phyloP scores from a whole-genome alignment of 768 basidiomycete species.

The Pleurotus salmoneostramineus region DNA sequence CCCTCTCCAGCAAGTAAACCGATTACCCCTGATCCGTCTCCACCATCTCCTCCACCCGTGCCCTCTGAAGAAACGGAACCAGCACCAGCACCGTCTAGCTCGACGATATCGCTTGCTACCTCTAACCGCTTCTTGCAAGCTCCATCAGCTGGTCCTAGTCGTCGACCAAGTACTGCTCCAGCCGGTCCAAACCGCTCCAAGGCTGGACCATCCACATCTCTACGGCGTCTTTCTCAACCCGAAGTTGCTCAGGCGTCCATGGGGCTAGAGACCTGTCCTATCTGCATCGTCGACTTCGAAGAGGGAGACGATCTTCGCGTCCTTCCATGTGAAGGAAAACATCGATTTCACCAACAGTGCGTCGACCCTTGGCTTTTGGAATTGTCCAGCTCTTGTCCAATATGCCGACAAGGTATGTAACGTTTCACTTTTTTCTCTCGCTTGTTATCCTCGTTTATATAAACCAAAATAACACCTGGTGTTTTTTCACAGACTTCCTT shows the following conservation, averaged over 20 bases:
- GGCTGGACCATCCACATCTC: conserved; percentile 7
- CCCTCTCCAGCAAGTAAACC: neutral
- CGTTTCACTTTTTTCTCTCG: neutral
- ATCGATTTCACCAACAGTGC: conserved; percentile 85
- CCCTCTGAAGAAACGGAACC: neutral
- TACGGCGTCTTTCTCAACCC: conserved; percentile 13
- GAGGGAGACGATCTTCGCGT: conserved; percentile 90
- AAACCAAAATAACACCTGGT: no score
- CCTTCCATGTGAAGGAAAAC: conserved; percentile 87
- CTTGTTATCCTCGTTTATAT: neutral
- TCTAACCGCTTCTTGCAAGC: neutral
- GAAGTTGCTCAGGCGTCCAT: conserved; percentile 61
- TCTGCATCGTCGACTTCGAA: conserved; percentile 93
- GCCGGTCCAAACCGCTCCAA: neutral
- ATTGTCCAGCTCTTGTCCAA: conserved; percentile 85
- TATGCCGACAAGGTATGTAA: conserved; percentile 80
- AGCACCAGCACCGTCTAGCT: neutral
- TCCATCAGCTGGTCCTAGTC: neutral
- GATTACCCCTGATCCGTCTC: neutral
- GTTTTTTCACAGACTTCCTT: conserved; percentile 45
- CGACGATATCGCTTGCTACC: neutral
- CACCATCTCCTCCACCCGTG: neutral
- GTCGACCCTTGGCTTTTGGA: conserved; percentile 94
- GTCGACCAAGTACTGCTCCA: conserved; percentile 2
- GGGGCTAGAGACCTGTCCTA: conserved; percentile 86